Conservation (phyloP, 2,329 filamentous ascomycete species). For the Fusarium veterinarium region DNA sequence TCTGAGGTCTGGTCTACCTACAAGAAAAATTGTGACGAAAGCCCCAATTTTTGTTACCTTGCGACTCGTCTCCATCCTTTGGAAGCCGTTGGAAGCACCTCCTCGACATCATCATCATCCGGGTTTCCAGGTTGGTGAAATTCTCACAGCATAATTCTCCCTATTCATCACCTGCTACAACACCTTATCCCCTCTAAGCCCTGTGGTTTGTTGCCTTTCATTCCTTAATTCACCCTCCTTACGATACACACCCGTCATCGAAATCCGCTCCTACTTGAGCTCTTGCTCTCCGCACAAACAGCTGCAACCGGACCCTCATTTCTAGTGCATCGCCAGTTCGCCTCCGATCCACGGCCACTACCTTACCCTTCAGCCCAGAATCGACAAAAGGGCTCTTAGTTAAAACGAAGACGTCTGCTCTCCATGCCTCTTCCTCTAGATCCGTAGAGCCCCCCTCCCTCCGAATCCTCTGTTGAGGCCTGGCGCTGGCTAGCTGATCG, state of each 20-base stretch:
- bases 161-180: conserved; percentile 7
- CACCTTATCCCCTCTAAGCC: background rate
- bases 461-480: conserved; percentile 39
- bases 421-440: conserved; percentile 50
- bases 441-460: conserved; percentile 45
- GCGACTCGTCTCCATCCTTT: conserved; percentile 33
- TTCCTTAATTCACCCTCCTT: conserved; percentile 28
- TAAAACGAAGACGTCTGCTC: conserved; percentile 34
- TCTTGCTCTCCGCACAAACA: conserved; percentile 36
- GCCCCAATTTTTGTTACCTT: conserved; percentile 44
- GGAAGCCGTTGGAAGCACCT: conserved; percentile 44
- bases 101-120: conserved; percentile 42
- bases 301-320: conserved; percentile 36
- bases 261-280: conserved; percentile 34
- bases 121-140: conserved; percentile 33
- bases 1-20: conserved; percentile 17
- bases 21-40: conserved; percentile 49
- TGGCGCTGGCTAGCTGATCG: conserved; percentile 42
- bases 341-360: conserved; percentile 30
- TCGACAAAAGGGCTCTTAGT: conserved; percentile 27
- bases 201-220: conserved; percentile 6
- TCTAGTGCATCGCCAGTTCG: conserved; percentile 32
- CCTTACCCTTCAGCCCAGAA: conserved; percentile 17
- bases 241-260: conserved; percentile 1
- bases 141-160: conserved; percentile 5